phyloP scores from a whole-genome alignment of 345 rosid species.

The Linum tenue region DNA sequence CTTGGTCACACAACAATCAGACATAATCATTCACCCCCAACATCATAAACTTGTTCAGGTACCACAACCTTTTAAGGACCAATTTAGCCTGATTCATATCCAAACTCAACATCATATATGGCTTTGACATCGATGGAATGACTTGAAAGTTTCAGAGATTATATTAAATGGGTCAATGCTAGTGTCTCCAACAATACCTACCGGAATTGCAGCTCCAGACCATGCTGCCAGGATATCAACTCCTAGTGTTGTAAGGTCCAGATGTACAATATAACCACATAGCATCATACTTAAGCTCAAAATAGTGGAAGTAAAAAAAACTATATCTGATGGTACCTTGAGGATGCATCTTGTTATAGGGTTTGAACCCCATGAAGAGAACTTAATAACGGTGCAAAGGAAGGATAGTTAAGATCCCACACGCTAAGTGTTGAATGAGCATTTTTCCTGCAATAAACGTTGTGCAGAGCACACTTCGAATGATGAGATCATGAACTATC shows the following conservation, averaged over 20 bases:
- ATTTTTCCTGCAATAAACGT: no score
- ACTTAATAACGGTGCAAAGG: no score
- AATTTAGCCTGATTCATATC: constrained; percentile 39
- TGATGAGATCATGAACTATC: no score
- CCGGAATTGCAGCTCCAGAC: constrained; percentile 12
- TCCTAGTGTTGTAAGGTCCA: constrained; percentile 31
- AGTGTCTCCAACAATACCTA: constrained; percentile 11
- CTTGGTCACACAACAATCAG: constrained; percentile 36
- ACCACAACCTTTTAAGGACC: constrained; percentile 20
- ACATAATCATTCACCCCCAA: constrained; percentile 30
- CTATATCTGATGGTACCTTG: neutral
- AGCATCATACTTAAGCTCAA: neutral
- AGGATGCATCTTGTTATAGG: neutral
- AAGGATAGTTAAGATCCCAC: no score
- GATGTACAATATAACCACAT: constrained; percentile 14
- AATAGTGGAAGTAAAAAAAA: no score
- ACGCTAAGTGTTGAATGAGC: no score
- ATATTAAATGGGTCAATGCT: constrained; percentile 26
- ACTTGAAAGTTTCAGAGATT: constrained; percentile 34
- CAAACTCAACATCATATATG: constrained; percentile 24
- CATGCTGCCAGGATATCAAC: constrained; percentile 39
- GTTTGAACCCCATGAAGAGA: constrained; percentile 15
- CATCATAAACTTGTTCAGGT: constrained; percentile 37
- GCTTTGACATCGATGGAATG: constrained; percentile 16
- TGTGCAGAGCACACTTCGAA: no score